Evolutionary conservation across 225 moss, liverwort and hornwort species (phyloP).

Genomic region (Climacium dendroides): DNA sequence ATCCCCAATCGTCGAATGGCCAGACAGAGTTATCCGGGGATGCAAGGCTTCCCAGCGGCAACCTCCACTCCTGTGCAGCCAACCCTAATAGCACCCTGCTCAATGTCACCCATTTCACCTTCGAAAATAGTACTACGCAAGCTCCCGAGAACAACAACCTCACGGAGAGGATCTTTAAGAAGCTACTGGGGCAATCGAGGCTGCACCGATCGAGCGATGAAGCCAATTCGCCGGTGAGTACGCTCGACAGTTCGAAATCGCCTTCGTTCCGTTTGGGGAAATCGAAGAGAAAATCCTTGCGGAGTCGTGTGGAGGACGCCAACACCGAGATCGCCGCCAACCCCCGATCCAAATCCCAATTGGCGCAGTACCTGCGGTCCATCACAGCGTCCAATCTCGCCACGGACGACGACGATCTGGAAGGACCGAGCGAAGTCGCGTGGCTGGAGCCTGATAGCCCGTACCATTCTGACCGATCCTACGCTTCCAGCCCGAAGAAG

Average conservation of each 20-base stretch:
- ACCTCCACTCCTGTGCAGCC: conserved; percentile 6
- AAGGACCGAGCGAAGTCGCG: conserved; percentile 46
- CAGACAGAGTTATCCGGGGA: not conserved
- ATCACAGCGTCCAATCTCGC: not conserved
- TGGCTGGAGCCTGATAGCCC: conserved; percentile 39
- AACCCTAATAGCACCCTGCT: conserved; percentile 7
- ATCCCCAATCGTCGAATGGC: not conserved
- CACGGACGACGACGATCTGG: conserved; percentile 15
- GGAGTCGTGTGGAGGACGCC: conserved; percentile 25
- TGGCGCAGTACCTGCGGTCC: conserved; percentile 32
- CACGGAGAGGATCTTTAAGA: conserved; percentile 37
- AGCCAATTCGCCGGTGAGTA: conserved; percentile 8
- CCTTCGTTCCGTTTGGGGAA: not conserved
- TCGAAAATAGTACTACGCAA: not conserved
- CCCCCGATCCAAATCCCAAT: conserved; percentile 14
- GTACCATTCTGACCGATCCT: conserved; percentile 7
- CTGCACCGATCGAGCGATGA: not conserved
- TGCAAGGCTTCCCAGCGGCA: conserved; percentile 3
- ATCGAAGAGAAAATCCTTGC: conserved; percentile 25
- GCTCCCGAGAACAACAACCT: conserved; percentile 8
- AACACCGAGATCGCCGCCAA: conserved; percentile 1
- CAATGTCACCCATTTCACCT: conserved; percentile 32
- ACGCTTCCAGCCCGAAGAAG: conserved; percentile 6
- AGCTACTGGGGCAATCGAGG: conserved; percentile 29
- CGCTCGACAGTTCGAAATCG: conserved; percentile 22